Conservation (phyloP, 1,139 yeast species). For the Geotrichum candidum region DNA sequence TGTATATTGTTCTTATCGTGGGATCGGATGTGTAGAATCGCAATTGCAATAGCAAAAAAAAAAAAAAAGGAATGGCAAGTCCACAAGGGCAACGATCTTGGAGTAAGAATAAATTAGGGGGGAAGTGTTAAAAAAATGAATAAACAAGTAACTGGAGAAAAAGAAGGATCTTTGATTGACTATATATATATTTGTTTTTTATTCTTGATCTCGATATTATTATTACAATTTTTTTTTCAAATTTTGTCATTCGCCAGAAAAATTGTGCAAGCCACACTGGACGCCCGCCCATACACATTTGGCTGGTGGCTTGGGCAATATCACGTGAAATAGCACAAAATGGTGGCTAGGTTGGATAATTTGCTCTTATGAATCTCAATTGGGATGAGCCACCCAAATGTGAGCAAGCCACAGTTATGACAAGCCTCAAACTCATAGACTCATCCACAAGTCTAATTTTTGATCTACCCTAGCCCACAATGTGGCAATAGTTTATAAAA, state of each 20-base stretch:
- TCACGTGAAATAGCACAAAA: conserved; percentile 16
- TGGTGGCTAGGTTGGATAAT: background rate
- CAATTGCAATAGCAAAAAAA: background rate
- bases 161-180: too few species aligned
- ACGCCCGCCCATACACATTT: background rate
- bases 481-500: background rate
- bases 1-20: background rate
- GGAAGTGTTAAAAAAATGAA: too few species aligned
- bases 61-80: background rate
- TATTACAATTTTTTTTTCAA: background rate
- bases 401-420: background rate
- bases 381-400: background rate
- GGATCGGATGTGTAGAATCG: background rate
- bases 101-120: background rate
- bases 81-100: background rate
- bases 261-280: conserved; percentile 12
- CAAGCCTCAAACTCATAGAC: background rate
- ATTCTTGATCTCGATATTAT: background rate
- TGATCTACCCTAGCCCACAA: background rate
- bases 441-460: background rate
- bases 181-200: background rate
- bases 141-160: background rate
- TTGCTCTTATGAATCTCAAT: background rate
- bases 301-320: conserved; percentile 17
- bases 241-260: conserved; percentile 1